A percentile compares a stretch with the other conserved stretches of the same genome.
These are phyloP conservation scores for Alloteropsis semialata DNA, from an alignment of 176 grass and related monocot genomes.

Conservation along the genomic window DNA sequence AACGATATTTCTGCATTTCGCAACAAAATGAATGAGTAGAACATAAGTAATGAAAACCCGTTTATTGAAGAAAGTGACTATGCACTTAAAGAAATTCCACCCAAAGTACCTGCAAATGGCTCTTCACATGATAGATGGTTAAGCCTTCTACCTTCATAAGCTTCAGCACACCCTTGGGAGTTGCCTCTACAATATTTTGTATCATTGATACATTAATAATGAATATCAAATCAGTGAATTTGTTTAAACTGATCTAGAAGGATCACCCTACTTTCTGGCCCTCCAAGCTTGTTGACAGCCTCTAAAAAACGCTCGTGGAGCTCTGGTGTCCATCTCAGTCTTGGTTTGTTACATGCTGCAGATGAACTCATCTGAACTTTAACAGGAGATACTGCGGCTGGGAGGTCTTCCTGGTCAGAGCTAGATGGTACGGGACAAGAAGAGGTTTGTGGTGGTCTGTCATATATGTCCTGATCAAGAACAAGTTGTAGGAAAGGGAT, in stretches of 20 bases:
- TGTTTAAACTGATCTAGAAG: background rate
- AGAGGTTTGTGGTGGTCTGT: conserved; percentile 26
- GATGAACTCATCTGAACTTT: conserved; percentile 54
- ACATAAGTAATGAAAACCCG: background rate
- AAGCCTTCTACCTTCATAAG: conserved; percentile 86
- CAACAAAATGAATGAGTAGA: background rate
- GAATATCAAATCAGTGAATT: background rate
- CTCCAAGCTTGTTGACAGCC: conserved; percentile 75
- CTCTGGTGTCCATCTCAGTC: conserved; percentile 79
- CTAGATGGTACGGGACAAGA: conserved; percentile 20
- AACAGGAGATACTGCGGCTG: conserved; percentile 3
- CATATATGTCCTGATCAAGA: conserved; percentile 67
- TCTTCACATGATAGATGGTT: conserved; percentile 94
- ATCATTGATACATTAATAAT: background rate
- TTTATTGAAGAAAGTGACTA: background rate
- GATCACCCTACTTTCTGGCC: conserved; percentile 61
- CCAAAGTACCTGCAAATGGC: conserved; percentile 79
- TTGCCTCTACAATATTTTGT: conserved; percentile 60
- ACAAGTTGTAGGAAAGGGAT: background rate
- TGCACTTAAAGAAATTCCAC: background rate
- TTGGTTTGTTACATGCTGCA: conserved; percentile 50
- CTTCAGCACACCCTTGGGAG: conserved; percentile 86
- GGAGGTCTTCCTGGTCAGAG: conserved; percentile 23
- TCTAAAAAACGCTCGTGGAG: conserved; percentile 87
- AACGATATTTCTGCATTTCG: conserved; percentile 67